These are phyloP conservation scores for Ustilago nuda DNA, from an alignment of 1,284 basidiomycete genomes.

Conservation along the genomic window DNA sequence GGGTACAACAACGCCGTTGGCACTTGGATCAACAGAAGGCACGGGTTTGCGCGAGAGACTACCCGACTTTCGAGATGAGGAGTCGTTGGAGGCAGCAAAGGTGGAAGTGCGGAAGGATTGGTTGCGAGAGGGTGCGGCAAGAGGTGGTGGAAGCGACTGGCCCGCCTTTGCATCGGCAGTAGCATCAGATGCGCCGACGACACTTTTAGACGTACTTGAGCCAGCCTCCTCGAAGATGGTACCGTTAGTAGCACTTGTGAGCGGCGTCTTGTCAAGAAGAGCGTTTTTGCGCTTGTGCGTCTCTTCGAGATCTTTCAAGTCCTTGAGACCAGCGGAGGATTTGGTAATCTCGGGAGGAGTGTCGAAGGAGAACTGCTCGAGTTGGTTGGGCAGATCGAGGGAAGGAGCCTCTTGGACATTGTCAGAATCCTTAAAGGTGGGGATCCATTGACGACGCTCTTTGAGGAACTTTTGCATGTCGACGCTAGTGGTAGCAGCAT, in stretches of 20 bases:
- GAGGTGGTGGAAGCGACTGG: slow-evolving; percentile 25
- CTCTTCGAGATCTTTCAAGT: slow-evolving; percentile 56
- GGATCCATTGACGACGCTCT: slow-evolving; percentile 58
- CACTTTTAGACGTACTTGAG: slow-evolving; percentile 11
- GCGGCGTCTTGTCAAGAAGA: slow-evolving; percentile 28
- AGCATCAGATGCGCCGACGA: slow-evolving; percentile 1
- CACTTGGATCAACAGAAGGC: slow-evolving; percentile 7
- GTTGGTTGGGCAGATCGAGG: slow-evolving; percentile 25
- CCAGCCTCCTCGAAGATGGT: slow-evolving; percentile 50
- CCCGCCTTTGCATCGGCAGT: slow-evolving; percentile 8
- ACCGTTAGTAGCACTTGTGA: slow-evolving; percentile 28
- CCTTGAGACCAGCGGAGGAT: slow-evolving; percentile 45
- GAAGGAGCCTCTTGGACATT: slow-evolving; percentile 22
- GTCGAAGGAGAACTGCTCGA: slow-evolving; percentile 43
- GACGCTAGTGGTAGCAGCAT: slow-evolving; percentile 22
- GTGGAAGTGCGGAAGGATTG: slow-evolving; percentile 48
- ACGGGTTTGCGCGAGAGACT: slow-evolving; percentile 36
- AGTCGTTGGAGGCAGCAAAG: slow-evolving; percentile 29
- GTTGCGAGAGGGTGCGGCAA: slow-evolving; percentile 40
- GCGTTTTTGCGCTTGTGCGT: slow-evolving; percentile 55
- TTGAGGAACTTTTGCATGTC: slow-evolving; percentile 62
- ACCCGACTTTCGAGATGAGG: slow-evolving; percentile 15
- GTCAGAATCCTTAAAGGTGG: slow-evolving; percentile 46
- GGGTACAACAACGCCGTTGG: slow-evolving; percentile 4
- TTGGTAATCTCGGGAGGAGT: slow-evolving; percentile 17